These are phyloP conservation scores for Cryphonectria nitschkei DNA, from an alignment of 2,329 filamentous ascomycete genomes.

Conservation along the genomic window DNA sequence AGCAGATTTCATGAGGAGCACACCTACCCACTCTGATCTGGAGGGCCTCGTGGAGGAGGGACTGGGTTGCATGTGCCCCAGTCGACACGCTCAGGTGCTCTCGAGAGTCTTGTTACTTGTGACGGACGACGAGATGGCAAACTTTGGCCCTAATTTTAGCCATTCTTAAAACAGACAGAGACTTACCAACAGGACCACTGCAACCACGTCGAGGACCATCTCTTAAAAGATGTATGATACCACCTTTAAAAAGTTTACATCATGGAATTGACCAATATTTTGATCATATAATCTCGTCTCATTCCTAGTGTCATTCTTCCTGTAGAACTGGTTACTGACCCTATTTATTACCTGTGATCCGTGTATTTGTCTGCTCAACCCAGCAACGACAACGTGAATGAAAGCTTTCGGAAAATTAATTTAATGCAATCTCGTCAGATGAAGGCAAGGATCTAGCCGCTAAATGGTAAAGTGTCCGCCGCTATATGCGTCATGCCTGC, in stretches of 20 bases:
- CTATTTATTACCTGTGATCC: too few relatives aligned
- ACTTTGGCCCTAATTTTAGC: background rate
- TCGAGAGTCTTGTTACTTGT: too few relatives aligned
- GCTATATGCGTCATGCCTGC: too few relatives aligned
- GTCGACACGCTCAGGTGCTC: background rate
- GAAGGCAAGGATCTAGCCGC: background rate
- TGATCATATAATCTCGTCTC: background rate
- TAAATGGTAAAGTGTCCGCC: background rate
- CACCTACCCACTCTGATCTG: background rate
- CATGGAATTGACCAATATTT: background rate
- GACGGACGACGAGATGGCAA: background rate
- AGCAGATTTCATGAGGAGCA: background rate
- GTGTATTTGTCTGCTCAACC: background rate
- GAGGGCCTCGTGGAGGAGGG: background rate
- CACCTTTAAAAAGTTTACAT: background rate
- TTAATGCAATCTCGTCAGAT: background rate
- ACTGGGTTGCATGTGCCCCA: background rate
- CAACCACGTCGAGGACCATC: background rate
- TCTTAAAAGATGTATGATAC: background rate
- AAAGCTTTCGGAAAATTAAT: background rate
- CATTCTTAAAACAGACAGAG: background rate
- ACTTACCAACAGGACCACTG: background rate
- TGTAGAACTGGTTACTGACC: too few relatives aligned
- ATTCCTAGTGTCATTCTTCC: too few relatives aligned
- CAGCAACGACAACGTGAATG: background rate